Base-by-base conservation (phyloP, 331 rosid species). In the Stylosanthes scabra region DNA sequence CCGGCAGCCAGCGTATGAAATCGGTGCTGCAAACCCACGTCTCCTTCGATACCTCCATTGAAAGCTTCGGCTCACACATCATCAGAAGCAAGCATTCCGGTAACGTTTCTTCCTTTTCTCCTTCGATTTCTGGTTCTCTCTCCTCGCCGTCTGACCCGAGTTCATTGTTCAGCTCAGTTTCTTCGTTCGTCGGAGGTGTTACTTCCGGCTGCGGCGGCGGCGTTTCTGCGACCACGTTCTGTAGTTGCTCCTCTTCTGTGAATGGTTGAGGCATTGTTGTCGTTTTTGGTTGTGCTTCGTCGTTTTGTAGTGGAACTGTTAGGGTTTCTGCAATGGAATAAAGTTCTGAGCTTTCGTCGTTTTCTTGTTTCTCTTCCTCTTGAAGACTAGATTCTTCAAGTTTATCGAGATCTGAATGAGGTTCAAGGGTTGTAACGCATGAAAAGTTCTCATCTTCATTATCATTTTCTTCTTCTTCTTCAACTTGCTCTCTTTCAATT, bases 1-100 rank as follows among this genome's bases (percentile, higher is more conserved):
- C 95, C 50, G 99, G 99, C 11, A 77, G 62, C 85, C 92, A 84
- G 57, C 92, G 84, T 74, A 90, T 74, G 83, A 90, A 95, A 82
- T 95, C 99, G 20, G 89, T 88, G 73, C 86, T 87, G 82, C 99
- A 88, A 0, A 95, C 91, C 99, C 99, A 95, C 0, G 99, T 95
- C 70, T 92, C 99, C 79, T 84, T 92, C 1, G 99, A 95, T 0
- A 95, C 99, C 74, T 95, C 99, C 99, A 95, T 92, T 0, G 99
- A 95, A 14, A 91, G 74, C 82, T 95, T 95, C 0, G 99, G 99
- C 76, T 95, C 99, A 55, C 93, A 91, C 97, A 95, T 92, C 99
- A 95, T 95, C 74, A 92, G 28, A 60, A 92, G 84, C 86, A 95
- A 79, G 83, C 97, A 95, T 31, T 95, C 97, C 28, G 97, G 97